Base-by-base conservation (phyloP, 345 rosid genomes). In the Syzygium oleosum region DNA sequence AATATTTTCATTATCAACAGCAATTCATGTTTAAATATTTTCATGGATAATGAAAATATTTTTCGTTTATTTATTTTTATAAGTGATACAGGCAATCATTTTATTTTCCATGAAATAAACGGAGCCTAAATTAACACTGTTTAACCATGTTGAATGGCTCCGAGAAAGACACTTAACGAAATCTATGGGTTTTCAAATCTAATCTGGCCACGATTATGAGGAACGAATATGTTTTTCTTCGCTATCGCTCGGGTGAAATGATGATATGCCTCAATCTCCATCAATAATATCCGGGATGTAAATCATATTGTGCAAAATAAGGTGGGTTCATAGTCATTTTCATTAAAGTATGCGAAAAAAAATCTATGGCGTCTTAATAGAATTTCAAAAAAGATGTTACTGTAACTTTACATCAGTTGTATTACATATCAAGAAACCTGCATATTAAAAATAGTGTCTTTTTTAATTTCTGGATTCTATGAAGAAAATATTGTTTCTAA, bases 291-390 rank as follows among this genome's bases (percentile, higher is more conserved):
- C 38, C 7, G 1, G 22, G 25, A 34, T 4, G 27, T 17, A 73
- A 34, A 2, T 73, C 79, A 17, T 31, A 31, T 34, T 21, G 49
- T 17, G 25, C 13, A 1, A 73, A 38, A 19, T 73, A 34, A 73
- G 46, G 80, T 34, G 2, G 12, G 25, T 73, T 73, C 23, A 11
- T 73, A 34, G 14, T 34, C 46, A 19, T 73, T 73, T 34, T 34
- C 46, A 13, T 9, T 73, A 12, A 34, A 34, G 9, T 5, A 43
- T 9, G 10, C 25, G 1, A 0, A 38, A 17, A 68, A 34, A 38
- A 23, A 73, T 34, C 49, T 17, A 34, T 34, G 80, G 0, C 13
- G 1, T 9, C 2, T 12, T 0, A 9, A 5, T 21, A 68, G 46
- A 68, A 34, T 68, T 1, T 19, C 25, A 5, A 21, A 2, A 9